A percentile compares a stretch with the other conserved stretches of the same genome.
phyloP scores from a whole-genome alignment of 2,329 filamentous ascomycete species.

The Botrytis galanthina region DNA sequence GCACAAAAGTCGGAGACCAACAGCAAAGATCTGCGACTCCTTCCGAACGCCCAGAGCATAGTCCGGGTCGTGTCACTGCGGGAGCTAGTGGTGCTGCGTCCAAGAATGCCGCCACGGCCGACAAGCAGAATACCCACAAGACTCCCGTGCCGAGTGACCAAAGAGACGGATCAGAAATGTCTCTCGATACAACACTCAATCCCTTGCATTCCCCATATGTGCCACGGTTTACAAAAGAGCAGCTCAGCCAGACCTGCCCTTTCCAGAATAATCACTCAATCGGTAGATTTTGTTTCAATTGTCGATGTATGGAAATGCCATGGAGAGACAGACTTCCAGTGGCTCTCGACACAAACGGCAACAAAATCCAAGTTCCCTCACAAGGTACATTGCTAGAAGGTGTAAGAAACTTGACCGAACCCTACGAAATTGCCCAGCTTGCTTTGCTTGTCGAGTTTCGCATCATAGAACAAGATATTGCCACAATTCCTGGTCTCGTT shows the following conservation, averaged over 20 bases:
- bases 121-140: neutral
- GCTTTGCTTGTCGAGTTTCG: neutral
- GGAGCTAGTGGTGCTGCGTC: neutral
- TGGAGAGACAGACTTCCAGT: constrained; percentile 7
- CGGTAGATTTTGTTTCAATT: constrained; percentile 11
- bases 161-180: neutral
- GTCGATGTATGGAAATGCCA: constrained; percentile 1
- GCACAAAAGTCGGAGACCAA: neutral
- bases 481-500: neutral
- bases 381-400: neutral
- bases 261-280: neutral
- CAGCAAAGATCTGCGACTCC: neutral
- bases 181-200: neutral
- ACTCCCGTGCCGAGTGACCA: neutral
- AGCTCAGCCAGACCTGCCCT: neutral
- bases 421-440: neutral
- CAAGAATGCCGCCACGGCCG: accelerated
- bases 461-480: neutral
- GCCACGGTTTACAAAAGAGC: too few species aligned
- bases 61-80: accelerated
- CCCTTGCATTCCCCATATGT: neutral
- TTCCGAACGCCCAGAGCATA: neutral
- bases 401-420: neutral
- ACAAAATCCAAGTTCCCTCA: neutral
- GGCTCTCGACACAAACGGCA: neutral